Conservation (phyloP, 2,329 filamentous ascomycete genomes). For the Fusarium nanum region DNA sequence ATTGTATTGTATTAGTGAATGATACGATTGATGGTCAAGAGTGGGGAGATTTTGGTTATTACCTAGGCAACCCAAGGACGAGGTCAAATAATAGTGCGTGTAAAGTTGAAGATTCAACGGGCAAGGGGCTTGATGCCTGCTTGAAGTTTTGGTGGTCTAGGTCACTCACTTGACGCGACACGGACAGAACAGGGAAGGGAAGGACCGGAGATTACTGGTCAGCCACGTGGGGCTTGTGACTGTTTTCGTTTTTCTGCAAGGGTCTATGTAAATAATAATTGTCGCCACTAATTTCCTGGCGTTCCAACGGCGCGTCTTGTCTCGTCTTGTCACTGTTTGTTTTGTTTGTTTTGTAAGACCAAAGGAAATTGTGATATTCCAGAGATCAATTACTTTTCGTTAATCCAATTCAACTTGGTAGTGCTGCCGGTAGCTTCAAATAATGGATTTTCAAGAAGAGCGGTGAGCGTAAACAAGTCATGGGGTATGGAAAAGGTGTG, state of each 20-base stretch:
- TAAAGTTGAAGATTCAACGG: constrained; percentile 25
- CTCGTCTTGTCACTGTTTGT: background rate
- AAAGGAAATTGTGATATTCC: constrained; percentile 14
- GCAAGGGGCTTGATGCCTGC: constrained; percentile 26
- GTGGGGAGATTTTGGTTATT: constrained; percentile 24
- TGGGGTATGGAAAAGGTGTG: constrained; percentile 17
- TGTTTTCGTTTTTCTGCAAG: constrained; percentile 12
- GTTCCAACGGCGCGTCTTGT: constrained; percentile 18
- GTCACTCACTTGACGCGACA: constrained; percentile 24
- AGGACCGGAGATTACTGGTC: constrained; percentile 22
- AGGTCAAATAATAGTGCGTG: constrained; percentile 19
- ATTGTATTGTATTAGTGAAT: constrained; percentile 14
- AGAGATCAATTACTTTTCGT: background rate
- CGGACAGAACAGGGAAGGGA: background rate
- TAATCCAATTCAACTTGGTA: constrained; percentile 14
- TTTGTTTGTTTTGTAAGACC: background rate
- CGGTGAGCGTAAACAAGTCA: constrained; percentile 28
- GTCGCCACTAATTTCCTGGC: constrained; percentile 32
- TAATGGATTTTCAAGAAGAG: constrained; percentile 15
- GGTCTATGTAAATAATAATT: constrained; percentile 29
- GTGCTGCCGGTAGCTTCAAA: constrained; percentile 12
- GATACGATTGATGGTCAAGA: constrained; percentile 13
- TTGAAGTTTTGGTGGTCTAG: constrained; percentile 16
- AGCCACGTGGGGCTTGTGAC: constrained; percentile 26
- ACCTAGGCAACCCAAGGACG: constrained; percentile 28